Percentiles rank a stretch among this genome's conserved stretches.
phyloP scores from a whole-genome alignment of 2,329 filamentous ascomycete genomes.

The Aureobasidium vineae region DNA sequence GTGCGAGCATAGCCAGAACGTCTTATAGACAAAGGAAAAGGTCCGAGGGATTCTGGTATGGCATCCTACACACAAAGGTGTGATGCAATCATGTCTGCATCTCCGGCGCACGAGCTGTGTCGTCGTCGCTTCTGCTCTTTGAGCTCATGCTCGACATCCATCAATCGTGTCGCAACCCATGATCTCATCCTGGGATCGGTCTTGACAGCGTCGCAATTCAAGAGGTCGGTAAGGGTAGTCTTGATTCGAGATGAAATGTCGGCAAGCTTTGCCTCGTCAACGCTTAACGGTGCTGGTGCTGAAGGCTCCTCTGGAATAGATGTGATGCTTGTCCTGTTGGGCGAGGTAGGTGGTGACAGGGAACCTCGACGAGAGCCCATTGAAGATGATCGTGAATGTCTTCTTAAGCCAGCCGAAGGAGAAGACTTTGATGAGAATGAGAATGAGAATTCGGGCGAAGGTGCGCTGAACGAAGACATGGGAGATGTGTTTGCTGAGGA shows the following conservation, averaged over 20 bases:
- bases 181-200: slow-evolving; percentile 48
- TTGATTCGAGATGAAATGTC: slow-evolving; percentile 56
- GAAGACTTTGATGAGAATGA: slow-evolving; percentile 28
- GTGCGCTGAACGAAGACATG: slow-evolving; percentile 25
- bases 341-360: slow-evolving; percentile 22
- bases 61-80: background rate
- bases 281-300: slow-evolving; percentile 34
- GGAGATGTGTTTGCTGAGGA: slow-evolving; percentile 27
- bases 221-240: slow-evolving; percentile 53
- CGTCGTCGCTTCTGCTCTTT: slow-evolving; percentile 44
- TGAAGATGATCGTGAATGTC: slow-evolving; percentile 22
- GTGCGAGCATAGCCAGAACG: slow-evolving; percentile 1
- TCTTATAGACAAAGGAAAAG: slow-evolving; percentile 14
- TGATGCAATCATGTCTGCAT: slow-evolving; percentile 20
- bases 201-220: slow-evolving; percentile 54
- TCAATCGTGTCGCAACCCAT: slow-evolving; percentile 54
- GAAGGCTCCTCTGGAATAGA: slow-evolving; percentile 29
- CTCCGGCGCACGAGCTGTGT: slow-evolving; percentile 33
- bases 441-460: slow-evolving; percentile 31
- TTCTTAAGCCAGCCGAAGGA: slow-evolving; percentile 25
- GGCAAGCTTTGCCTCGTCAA: slow-evolving; percentile 49
- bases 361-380: slow-evolving; percentile 27
- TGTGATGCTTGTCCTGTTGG: slow-evolving; percentile 25
- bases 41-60: background rate
- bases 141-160: slow-evolving; percentile 55